Evolutionary conservation across 495 filamentous ascomycete species (phyloP).

Genomic region (Xylaria cubensis): DNA sequence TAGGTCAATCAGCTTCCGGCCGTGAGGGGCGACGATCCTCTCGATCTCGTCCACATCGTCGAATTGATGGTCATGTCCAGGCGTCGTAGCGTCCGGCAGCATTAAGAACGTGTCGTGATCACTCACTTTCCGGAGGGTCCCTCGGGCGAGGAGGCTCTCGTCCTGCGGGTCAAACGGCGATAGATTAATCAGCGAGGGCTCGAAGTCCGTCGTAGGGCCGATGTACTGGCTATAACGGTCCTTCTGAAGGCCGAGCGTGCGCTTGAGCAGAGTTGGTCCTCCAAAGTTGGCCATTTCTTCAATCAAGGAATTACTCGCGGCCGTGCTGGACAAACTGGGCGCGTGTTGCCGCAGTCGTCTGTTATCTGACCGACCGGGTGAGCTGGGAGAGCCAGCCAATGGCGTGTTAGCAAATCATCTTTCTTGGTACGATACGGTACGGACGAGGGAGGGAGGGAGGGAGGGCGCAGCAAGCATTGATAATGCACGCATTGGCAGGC

Average conservation of each 20-base stretch:
- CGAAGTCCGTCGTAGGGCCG: slow-evolving; percentile 74
- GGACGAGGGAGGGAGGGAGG: slow-evolving; percentile 5
- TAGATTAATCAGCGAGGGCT: slow-evolving; percentile 73
- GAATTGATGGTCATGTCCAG: slow-evolving; percentile 63
- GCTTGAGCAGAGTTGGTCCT: slow-evolving; percentile 64
- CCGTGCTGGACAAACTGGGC: slow-evolving; percentile 61
- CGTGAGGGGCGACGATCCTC: slow-evolving; percentile 80
- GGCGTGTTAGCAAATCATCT: slow-evolving; percentile 46
- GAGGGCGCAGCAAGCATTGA: slow-evolving; percentile 35
- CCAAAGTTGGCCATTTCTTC: slow-evolving; percentile 69
- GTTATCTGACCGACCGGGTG: slow-evolving; percentile 60
- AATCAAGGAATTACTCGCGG: slow-evolving; percentile 59
- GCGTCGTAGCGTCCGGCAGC: slow-evolving; percentile 69
- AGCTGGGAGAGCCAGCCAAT: slow-evolving; percentile 54
- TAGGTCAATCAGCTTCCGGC: slow-evolving; percentile 78
- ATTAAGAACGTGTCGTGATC: slow-evolving; percentile 85
- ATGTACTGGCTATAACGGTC: slow-evolving; percentile 70
- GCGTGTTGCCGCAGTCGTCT: slow-evolving; percentile 58
- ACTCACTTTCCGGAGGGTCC: slow-evolving; percentile 79
- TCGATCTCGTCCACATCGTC: slow-evolving; percentile 82
- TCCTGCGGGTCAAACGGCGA: slow-evolving; percentile 74
- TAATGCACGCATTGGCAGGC: slow-evolving; percentile 31
- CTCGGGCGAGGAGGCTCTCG: slow-evolving; percentile 70
- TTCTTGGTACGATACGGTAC: slow-evolving; percentile 27
- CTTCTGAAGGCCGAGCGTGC: slow-evolving; percentile 68